A percentile compares a stretch with the other conserved stretches of the same genome.
Evolutionary conservation across 139 green algal genomes (phyloP).

Genomic region (Volvox africanus): DNA sequence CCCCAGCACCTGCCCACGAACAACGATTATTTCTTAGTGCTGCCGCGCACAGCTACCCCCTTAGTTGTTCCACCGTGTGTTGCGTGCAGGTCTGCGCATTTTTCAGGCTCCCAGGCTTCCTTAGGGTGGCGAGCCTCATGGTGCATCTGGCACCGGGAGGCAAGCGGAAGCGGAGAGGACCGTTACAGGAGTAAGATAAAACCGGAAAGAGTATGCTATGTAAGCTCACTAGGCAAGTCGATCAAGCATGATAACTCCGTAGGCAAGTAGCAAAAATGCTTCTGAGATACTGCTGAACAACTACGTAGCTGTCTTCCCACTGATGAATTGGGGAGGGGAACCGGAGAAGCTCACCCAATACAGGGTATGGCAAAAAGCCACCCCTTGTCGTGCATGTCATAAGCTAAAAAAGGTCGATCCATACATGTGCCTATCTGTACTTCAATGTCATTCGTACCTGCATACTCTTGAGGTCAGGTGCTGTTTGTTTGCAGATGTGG

Average conservation of each 20-base stretch:
- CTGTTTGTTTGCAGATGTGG: constrained; percentile 69
- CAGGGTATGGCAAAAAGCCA: background rate
- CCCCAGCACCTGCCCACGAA: no score
- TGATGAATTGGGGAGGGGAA: background rate
- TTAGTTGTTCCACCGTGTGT: constrained; percentile 72
- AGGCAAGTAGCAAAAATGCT: background rate
- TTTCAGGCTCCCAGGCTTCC: constrained; percentile 73
- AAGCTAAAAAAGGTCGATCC: background rate
- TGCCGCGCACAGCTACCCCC: constrained; percentile 79
- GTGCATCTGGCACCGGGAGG: constrained; percentile 60
- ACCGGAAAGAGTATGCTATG: background rate
- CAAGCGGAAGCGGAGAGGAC: constrained; percentile 43
- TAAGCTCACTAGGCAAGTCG: background rate
- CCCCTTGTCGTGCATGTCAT: background rate
- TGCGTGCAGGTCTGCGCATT: constrained; percentile 76
- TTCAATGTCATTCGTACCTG: constrained; percentile 56
- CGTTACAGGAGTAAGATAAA: background rate
- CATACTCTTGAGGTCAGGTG: constrained; percentile 84
- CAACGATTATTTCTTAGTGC: constrained; percentile 41
- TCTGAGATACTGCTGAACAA: background rate
- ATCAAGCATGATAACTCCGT: background rate
- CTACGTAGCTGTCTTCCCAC: background rate
- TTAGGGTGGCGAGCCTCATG: constrained; percentile 86
- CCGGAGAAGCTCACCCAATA: background rate
- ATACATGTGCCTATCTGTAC: no score